phyloP scores from a whole-genome alignment of 352 stramenopile genomes.

The Phytophthora meadii region DNA sequence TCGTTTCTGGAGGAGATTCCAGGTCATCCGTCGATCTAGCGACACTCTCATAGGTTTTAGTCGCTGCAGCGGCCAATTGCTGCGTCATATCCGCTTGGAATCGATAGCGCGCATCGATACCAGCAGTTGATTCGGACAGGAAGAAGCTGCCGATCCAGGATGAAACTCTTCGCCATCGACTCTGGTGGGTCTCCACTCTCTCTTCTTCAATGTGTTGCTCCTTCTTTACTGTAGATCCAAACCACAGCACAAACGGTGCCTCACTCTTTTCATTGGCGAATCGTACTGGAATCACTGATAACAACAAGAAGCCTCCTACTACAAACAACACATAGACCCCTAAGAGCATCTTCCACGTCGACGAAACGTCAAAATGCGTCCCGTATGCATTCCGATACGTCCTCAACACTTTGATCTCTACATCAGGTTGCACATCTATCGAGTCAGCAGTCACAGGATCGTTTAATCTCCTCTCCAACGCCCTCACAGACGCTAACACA shows the following conservation, averaged over 20 bases:
- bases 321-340: slow-evolving; percentile 42
- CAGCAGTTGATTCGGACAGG: too few relatives aligned
- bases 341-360: slow-evolving; percentile 55
- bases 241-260: slow-evolving; percentile 47
- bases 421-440: slow-evolving; percentile 6
- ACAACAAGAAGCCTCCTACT: slow-evolving; percentile 39
- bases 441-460: too few relatives aligned
- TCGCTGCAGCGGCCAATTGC: slow-evolving; percentile 12
- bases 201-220: slow-evolving; percentile 1
- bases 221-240: slow-evolving; percentile 17
- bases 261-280: slow-evolving; percentile 23
- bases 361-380: slow-evolving; percentile 54
- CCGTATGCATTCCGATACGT: slow-evolving; percentile 74
- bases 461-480: neutral
- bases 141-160: slow-evolving; percentile 6
- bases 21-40: slow-evolving; percentile 46
- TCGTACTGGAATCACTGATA: slow-evolving; percentile 55
- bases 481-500: neutral
- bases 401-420: slow-evolving; percentile 17
- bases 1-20: slow-evolving; percentile 1
- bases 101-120: slow-evolving; percentile 29
- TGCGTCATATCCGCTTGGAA: slow-evolving; percentile 42
- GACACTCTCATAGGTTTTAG: slow-evolving; percentile 63
- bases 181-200: slow-evolving; percentile 13
- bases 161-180: slow-evolving; percentile 6